phyloP scores from a whole-genome alignment of 1,284 basidiomycete genomes.

The Cutaneotrichosporon dermatis region DNA sequence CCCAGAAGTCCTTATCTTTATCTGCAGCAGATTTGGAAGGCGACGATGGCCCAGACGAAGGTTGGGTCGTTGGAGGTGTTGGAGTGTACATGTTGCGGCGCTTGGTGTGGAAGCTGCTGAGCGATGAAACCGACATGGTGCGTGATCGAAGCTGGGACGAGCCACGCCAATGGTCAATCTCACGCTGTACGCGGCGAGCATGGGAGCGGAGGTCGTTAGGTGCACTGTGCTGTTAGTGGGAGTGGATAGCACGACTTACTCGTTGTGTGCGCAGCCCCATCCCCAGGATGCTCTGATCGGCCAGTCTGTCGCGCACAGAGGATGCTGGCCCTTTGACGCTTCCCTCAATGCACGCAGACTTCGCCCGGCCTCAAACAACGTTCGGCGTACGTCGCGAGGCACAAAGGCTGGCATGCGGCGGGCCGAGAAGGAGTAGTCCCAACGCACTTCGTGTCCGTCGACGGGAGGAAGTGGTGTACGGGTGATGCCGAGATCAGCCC shows the following conservation, averaged over 20 bases:
- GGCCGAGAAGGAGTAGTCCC: constrained; percentile 35
- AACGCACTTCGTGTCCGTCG: constrained; percentile 9
- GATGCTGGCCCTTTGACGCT: constrained; percentile 35
- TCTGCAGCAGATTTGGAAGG: neutral
- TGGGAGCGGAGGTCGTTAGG: constrained; percentile 20
- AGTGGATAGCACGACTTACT: neutral
- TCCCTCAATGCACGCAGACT: constrained; percentile 38
- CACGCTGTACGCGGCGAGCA: constrained; percentile 25
- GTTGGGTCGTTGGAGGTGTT: neutral
- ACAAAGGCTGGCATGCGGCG: constrained; percentile 43
- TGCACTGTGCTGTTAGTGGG: constrained; percentile 1
- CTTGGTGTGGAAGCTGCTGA: neutral
- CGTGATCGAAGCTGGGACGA: constrained; percentile 8
- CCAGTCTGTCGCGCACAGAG: constrained; percentile 33
- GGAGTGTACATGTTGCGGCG: neutral
- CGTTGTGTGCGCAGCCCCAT: constrained; percentile 22
- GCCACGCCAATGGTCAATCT: constrained; percentile 35
- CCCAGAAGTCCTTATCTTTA: constrained; percentile 19
- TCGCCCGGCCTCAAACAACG: constrained; percentile 41
- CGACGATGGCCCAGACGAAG: neutral
- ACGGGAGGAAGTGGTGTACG: constrained; percentile 8
- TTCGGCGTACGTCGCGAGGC: constrained; percentile 28
- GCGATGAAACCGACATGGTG: constrained; percentile 23
- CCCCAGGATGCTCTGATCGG: constrained; percentile 26
- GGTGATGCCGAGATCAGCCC: constrained; percentile 42